phyloP scores from a whole-genome alignment of 2,329 filamentous ascomycete genomes.

The Neocucurbitaria cava region DNA sequence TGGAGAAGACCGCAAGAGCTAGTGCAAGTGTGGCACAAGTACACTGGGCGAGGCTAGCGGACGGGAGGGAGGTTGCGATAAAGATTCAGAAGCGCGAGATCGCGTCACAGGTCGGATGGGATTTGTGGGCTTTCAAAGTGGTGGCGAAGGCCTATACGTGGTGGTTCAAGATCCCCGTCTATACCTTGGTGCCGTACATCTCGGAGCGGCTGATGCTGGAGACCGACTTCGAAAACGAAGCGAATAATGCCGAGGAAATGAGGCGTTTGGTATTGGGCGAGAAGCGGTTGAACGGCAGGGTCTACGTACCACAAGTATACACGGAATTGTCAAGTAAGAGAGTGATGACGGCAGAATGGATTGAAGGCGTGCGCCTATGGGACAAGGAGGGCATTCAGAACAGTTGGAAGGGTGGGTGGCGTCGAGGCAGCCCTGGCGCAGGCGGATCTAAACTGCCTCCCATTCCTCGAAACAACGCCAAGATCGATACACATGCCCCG shows the following conservation, averaged over 20 bases:
- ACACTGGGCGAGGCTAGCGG: slow-evolving; percentile 85
- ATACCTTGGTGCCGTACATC: slow-evolving; percentile 89
- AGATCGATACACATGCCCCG: slow-evolving; percentile 35
- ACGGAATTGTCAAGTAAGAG: slow-evolving; percentile 80
- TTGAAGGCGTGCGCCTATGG: slow-evolving; percentile 92
- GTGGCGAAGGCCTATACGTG: slow-evolving; percentile 82
- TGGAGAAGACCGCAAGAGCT: slow-evolving; percentile 75
- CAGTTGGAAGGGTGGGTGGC: slow-evolving; percentile 79
- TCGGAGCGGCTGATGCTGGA: slow-evolving; percentile 90
- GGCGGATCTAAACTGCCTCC: slow-evolving; percentile 68
- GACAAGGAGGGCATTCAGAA: slow-evolving; percentile 82
- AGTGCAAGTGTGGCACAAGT: slow-evolving; percentile 96
- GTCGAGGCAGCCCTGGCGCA: slow-evolving; percentile 78
- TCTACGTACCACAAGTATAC: slow-evolving; percentile 89
- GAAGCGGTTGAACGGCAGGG: slow-evolving; percentile 75
- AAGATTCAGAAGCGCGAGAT: slow-evolving; percentile 98
- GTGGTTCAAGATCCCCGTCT: slow-evolving; percentile 92
- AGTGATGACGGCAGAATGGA: slow-evolving; percentile 96
- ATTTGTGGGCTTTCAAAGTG: slow-evolving; percentile 94
- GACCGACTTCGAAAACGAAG: slow-evolving; percentile 94
- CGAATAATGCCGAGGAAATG: slow-evolving; percentile 87
- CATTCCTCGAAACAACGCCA: slow-evolving; percentile 42
- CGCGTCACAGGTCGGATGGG: slow-evolving; percentile 87
- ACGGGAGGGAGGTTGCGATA: slow-evolving; percentile 90
- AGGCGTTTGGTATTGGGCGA: slow-evolving; percentile 76